phyloP scores from a whole-genome alignment of 1,284 basidiomycete genomes.

The Bondarzewia mesenterica region DNA sequence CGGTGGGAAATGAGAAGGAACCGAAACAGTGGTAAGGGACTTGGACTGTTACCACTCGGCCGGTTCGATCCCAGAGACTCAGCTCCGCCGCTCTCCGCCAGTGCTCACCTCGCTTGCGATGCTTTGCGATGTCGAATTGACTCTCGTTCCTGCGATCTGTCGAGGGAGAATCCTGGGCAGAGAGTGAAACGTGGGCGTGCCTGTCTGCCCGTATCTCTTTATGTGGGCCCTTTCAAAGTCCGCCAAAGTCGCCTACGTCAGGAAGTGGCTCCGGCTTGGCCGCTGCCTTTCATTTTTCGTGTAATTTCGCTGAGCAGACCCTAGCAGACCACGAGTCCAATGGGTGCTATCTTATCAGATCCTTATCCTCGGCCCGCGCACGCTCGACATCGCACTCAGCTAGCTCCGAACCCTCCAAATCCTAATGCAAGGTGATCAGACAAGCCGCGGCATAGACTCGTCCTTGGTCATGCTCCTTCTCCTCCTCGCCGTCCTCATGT shows the following conservation, averaged over 20 bases:
- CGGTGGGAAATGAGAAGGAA: not conserved
- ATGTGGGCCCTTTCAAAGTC: not conserved
- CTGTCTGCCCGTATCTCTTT: not conserved
- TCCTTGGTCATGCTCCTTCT: constrained; percentile 3
- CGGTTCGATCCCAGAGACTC: not conserved
- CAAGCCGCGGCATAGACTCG: not conserved
- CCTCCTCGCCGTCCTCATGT: constrained; percentile 1
- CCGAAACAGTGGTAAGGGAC: constrained; percentile 7
- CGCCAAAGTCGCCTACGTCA: too few relatives aligned
- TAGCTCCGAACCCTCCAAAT: not conserved
- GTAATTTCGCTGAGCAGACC: too few relatives aligned
- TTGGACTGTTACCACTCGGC: not conserved
- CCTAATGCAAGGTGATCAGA: not conserved
- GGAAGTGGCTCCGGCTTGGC: not conserved
- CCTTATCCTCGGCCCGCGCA: not conserved
- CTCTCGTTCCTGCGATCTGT: too few relatives aligned
- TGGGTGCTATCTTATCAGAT: not conserved
- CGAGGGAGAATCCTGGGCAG: too few relatives aligned
- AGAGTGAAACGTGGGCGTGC: not conserved
- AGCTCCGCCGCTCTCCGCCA: not conserved
- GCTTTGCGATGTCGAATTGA: not conserved
- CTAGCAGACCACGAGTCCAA: too few relatives aligned
- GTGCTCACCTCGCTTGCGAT: not conserved
- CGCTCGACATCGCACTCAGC: not conserved
- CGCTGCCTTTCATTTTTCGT: too few relatives aligned